phyloP scores from a whole-genome alignment of 176 grass and related monocot species.

The Rhynchospora pubera region DNA sequence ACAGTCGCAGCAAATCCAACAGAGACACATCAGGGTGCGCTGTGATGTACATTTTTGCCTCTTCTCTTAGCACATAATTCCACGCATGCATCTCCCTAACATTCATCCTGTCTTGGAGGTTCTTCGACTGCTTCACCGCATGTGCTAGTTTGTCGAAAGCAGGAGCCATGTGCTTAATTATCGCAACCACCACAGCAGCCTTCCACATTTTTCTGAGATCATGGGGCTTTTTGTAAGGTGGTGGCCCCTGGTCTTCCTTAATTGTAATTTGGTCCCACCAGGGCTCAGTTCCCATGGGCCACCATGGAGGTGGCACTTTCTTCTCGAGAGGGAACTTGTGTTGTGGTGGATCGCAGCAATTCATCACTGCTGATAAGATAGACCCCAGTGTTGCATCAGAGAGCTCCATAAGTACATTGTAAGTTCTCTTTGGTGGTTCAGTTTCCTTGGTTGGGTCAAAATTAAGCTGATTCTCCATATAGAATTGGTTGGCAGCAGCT shows the following conservation, averaged over 20 bases:
- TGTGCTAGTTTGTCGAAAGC: constrained; percentile 44
- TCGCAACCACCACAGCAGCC: constrained; percentile 41
- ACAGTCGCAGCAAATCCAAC: not conserved
- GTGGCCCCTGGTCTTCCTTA: constrained; percentile 23
- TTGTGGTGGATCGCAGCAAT: constrained; percentile 55
- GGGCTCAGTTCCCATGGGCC: constrained; percentile 43
- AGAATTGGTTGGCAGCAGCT: constrained; percentile 34
- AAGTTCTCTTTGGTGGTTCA: constrained; percentile 19
- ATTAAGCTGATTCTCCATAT: constrained; percentile 31
- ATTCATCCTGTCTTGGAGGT: constrained; percentile 67
- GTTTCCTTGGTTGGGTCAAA: constrained; percentile 3
- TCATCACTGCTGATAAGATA: constrained; percentile 58
- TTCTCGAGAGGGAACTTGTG: constrained; percentile 55
- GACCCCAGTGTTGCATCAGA: constrained; percentile 51
- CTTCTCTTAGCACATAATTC: not conserved
- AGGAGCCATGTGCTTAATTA: constrained; percentile 67
- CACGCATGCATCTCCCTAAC: constrained; percentile 38
- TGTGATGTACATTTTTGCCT: not conserved
- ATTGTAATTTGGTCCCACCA: constrained; percentile 47
- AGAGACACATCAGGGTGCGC: not conserved
- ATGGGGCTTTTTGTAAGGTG: constrained; percentile 61
- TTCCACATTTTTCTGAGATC: constrained; percentile 64
- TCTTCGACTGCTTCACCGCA: constrained; percentile 54
- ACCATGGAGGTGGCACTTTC: constrained; percentile 52
- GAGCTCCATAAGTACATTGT: constrained; percentile 30